Evolutionary conservation across 1,284 basidiomycete genomes (phyloP).

Genomic region (Ceratobasidium sp.): DNA sequence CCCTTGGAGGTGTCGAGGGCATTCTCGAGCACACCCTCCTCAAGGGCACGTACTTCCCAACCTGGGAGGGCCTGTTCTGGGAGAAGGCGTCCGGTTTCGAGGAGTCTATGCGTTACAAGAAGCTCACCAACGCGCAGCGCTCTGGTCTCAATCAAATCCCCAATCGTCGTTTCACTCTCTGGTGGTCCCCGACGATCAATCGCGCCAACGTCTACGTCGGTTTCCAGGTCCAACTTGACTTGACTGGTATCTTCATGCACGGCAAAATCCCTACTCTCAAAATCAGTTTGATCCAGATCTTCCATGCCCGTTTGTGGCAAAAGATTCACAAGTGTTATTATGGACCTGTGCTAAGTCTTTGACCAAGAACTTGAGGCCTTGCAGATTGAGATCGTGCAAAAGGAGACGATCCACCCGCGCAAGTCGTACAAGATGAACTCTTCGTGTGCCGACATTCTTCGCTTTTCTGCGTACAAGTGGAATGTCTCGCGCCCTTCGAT

Average conservation of each 20-base stretch:
- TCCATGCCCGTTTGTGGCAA: slow-evolving; percentile 99
- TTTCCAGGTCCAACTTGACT: slow-evolving; percentile 98
- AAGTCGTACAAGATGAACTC: slow-evolving; percentile 99
- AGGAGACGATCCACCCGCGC: slow-evolving; percentile 98
- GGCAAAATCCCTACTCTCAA: slow-evolving; percentile 98
- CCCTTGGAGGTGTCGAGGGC: slow-evolving; percentile 96
- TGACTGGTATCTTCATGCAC: slow-evolving; percentile 96
- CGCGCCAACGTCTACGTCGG: slow-evolving; percentile 99
- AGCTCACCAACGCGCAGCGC: slow-evolving; percentile 93
- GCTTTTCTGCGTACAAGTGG: slow-evolving; percentile 99
- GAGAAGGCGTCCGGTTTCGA: slow-evolving; percentile 95
- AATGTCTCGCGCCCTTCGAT: slow-evolving; percentile 97
- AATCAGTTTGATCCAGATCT: slow-evolving; percentile 98
- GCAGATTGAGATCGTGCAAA: slow-evolving; percentile 99
- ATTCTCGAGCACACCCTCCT: slow-evolving; percentile 97
- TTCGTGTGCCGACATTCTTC: slow-evolving; percentile 90
- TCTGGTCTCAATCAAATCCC: slow-evolving; percentile 98
- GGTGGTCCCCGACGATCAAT: slow-evolving; percentile 99
- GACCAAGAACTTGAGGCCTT: slow-evolving; percentile 98
- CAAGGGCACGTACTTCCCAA: slow-evolving; percentile 96
- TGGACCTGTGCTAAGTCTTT: slow-evolving; percentile 99
- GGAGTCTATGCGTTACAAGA: slow-evolving; percentile 98
- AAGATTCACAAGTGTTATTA: slow-evolving; percentile 87
- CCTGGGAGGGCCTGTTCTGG: slow-evolving; percentile 94
- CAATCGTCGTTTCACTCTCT: slow-evolving; percentile 99